Base-by-base conservation (phyloP, 345 rosid species). In the Combretum micranthum region DNA sequence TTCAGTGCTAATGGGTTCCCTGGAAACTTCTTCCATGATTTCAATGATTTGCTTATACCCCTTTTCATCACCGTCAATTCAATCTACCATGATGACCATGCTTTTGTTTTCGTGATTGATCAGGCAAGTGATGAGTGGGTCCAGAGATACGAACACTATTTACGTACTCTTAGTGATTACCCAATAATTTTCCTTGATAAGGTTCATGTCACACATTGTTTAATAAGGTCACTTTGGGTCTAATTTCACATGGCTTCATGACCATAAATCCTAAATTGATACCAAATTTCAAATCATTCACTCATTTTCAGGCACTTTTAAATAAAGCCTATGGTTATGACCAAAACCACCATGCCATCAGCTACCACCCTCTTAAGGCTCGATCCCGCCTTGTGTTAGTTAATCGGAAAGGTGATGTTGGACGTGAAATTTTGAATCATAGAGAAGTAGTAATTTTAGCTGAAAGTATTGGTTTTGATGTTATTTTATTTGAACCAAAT, bases 21-120 rank as follows among this genome's bases (percentile, higher is more conserved):
- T 3, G 78, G 75, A 20, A 77, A 77, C 66, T 64, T 70, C 62
- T 73, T 61, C 57, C 82, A 73, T 44, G 67, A 77, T 26, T 73
- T 77, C 64, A 63, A 57, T 32, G 82, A 77, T 8, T 62, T 61
- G 3, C 52, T 70, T 19, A 32, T 73, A 13, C 74, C 78, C 13
- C 76, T n/a, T n/a, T 77, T 50, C 64, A 63, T 73, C 72, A 77
- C 82, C 58, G 15, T 63, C 43, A 59, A 65, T 21, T 25, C 76
- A 4, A 32, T 68, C 55, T 62, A 56, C 50, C 69, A 59, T 1
- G 12, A 42, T 18, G 17, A 59, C 23, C 74, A 47, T 2, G 69
- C 67, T 13, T 44, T 65, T 43, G 44, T 64, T 53, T 61, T 70
- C 3, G 69, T 63, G 32, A 47, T 65, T 18, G 47, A 60, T 20